Percentiles rank a stretch among this genome's conserved stretches.
phyloP scores from a whole-genome alignment of 2,329 filamentous ascomycete genomes.

The Didymella lethalis region DNA sequence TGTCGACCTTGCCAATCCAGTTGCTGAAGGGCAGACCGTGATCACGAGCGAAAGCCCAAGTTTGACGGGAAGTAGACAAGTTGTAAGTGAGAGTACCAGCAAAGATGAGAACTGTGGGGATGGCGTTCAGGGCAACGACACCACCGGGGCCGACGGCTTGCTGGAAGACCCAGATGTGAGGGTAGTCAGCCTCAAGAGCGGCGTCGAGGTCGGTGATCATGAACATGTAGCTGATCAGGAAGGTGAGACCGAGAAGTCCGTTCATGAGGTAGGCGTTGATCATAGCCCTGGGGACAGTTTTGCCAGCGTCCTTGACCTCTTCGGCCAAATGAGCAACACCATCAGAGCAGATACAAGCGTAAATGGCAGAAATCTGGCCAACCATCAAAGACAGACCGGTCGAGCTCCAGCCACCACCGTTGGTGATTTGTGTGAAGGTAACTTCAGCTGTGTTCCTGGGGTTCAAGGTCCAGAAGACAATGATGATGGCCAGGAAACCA shows the following conservation, averaged over 20 bases:
- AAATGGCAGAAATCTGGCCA: slow-evolving; percentile 52
- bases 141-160: slow-evolving; percentile 38
- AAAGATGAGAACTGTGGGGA: slow-evolving; percentile 43
- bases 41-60: slow-evolving; percentile 49
- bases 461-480: slow-evolving; percentile 50
- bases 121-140: slow-evolving; percentile 42
- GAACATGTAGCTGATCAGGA: slow-evolving; percentile 46
- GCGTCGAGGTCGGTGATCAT: slow-evolving; percentile 44
- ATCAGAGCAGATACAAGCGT: slow-evolving; percentile 50
- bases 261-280: slow-evolving; percentile 53
- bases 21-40: slow-evolving; percentile 44
- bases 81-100: slow-evolving; percentile 44
- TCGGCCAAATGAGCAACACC: slow-evolving; percentile 55
- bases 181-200: slow-evolving; percentile 42
- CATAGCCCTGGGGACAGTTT: slow-evolving; percentile 53
- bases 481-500: slow-evolving; percentile 56
- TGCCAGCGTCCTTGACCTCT: slow-evolving; percentile 54
- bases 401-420: slow-evolving; percentile 51
- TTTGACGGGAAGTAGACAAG: slow-evolving; percentile 45
- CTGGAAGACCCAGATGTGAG: slow-evolving; percentile 48
- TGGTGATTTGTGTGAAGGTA: slow-evolving; percentile 48
- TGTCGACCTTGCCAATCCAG: slow-evolving; percentile 41
- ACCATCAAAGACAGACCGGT: slow-evolving; percentile 52
- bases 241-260: slow-evolving; percentile 46
- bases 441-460: slow-evolving; percentile 39